Conservation (phyloP, 352 stramenopile genomes). For the Pythium angustatum region DNA sequence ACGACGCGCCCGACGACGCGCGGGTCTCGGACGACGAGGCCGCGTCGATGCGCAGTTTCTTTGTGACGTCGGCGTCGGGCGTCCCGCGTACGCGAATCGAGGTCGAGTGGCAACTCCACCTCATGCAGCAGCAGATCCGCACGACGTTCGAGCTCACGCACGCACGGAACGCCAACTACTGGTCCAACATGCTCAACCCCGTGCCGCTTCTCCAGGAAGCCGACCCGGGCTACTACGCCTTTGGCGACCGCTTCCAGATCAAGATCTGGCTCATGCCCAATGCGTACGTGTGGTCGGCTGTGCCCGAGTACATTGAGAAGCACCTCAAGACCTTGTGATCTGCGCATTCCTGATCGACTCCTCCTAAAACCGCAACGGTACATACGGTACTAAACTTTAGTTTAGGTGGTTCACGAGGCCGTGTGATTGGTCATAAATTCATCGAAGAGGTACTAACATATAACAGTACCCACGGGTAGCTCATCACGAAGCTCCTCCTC, state of each 20-base stretch:
- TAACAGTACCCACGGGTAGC: no score
- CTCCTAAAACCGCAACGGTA: no score
- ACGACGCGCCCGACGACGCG: neutral
- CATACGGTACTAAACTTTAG: no score
- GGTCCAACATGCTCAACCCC: constrained; percentile 6
- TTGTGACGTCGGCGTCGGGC: neutral
- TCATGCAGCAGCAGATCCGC: neutral
- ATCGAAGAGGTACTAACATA: no score
- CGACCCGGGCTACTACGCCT: constrained; percentile 7
- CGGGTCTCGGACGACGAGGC: neutral
- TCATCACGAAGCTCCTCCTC: no score
- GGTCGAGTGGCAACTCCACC: constrained; percentile 1
- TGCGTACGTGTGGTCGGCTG: constrained; percentile 9
- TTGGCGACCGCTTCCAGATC: constrained; percentile 19
- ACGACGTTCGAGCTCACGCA: constrained; percentile 7
- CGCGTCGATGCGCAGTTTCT: neutral
- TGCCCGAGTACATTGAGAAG: constrained; percentile 7
- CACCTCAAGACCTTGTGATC: no score
- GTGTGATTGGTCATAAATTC: no score
- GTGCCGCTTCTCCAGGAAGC: constrained; percentile 4
- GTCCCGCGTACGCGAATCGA: neutral
- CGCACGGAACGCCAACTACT: constrained; percentile 14
- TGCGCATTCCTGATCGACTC: no score
- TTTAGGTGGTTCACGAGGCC: no score
- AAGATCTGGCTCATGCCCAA: constrained; percentile 20